Evolutionary conservation across 371 early-diverging fungal genomes (phyloP).

Genomic region (Apophysomyces elegans): DNA sequence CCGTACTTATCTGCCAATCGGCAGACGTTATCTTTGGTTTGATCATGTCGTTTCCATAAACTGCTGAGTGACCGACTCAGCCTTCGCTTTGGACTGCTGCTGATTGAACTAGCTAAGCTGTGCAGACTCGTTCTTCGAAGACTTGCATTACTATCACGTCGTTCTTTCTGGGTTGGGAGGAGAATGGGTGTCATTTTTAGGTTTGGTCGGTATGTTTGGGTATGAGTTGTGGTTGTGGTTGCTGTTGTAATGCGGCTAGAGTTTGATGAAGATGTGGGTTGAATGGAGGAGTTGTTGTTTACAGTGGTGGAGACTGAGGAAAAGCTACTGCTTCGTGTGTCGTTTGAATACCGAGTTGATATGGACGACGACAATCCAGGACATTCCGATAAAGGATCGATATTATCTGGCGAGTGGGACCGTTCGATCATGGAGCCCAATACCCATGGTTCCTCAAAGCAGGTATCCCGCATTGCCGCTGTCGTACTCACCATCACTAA

Average conservation of each 20-base stretch:
- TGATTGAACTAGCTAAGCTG: constrained; percentile 1
- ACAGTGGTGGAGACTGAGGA: constrained; percentile 31
- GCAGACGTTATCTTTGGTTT: constrained; percentile 6
- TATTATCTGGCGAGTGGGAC: constrained; percentile 22
- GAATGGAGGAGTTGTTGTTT: not conserved
- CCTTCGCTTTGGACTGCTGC: constrained; percentile 1
- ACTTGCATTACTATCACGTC: constrained; percentile 3
- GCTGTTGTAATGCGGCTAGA: not conserved
- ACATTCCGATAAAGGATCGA: constrained; percentile 19
- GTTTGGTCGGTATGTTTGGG: not conserved
- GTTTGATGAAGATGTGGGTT: not conserved
- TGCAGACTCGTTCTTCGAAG: constrained; percentile 1
- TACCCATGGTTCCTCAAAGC: constrained; percentile 4
- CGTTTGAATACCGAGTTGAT: constrained; percentile 22
- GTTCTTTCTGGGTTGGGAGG: not conserved
- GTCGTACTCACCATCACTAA: constrained; percentile 5
- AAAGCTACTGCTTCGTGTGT: constrained; percentile 37
- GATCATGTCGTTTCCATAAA: constrained; percentile 4
- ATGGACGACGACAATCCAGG: constrained; percentile 27
- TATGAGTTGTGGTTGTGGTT: not conserved
- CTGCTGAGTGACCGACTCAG: not conserved
- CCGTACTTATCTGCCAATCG: constrained; percentile 41
- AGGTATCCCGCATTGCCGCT: not conserved
- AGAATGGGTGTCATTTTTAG: constrained; percentile 5
- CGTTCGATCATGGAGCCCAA: constrained; percentile 11